Evolutionary conservation across 164 flowering plant genomes (phyloP), one percentile per base, ranked within the genome.

Genomic region (Magnolia changhungtana): DNA sequence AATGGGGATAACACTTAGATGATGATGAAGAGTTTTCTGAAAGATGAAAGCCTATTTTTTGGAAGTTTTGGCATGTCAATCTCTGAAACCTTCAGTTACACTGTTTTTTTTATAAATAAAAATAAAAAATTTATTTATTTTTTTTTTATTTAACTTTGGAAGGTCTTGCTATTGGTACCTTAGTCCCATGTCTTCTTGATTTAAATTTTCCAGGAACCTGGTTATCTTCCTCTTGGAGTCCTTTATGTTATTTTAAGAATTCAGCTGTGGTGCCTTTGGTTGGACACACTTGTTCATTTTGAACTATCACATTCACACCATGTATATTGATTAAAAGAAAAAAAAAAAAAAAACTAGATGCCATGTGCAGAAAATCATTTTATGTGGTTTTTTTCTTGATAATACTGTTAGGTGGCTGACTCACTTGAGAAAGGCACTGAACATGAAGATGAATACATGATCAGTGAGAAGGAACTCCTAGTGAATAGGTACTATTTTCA

Each of bases 371-470:
- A 63, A n/a, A 68, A 37, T 16, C 71, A 68, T 68, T 20, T 29
- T 10, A 68, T 37, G 8, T 31, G 50, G 45, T 16, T 8, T 63
- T 77, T 52, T 65, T 10, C 19, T 24, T 71, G 63, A 19, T 71
- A 31, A 63, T 71, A 19, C 24, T 61, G 14, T 19, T 61, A 96
- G 99, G 98, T 91, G n/a, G 99, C 99, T 71, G 99, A 96, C 81
- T 96, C 99, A 69, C 99, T 96, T 81, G 99, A 96, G 82, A 96
- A 96, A 84, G 99, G 99, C 72, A 96, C 99, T 63, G 99, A 96
- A 82, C 98, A 96, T 81, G 99, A 96, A 87, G 99, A 96, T 84
- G 99, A 96, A 82, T 96, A 96, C 87, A 96, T 96, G 99, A 96
- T 96, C 79, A 96, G 99, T 85, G 99, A 96, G 89, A 96, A 94